These are phyloP conservation scores for Phytophthora kernoviae DNA, from an alignment of 352 stramenopile species.

Conservation along the genomic window DNA sequence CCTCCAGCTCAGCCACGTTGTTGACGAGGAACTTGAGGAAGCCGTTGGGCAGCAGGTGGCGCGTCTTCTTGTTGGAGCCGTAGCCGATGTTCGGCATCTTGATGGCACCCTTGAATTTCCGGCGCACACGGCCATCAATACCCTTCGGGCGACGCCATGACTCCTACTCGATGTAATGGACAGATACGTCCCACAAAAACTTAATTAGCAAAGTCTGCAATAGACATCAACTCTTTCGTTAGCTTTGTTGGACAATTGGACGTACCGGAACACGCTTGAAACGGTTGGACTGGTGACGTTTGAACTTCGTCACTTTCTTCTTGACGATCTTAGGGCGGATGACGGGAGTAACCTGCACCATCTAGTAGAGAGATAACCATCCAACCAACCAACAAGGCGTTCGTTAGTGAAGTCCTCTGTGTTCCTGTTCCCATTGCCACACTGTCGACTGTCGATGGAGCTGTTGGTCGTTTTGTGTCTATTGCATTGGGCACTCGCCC, in stretches of 20 bases:
- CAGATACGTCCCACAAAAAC: slow-evolving; percentile 2
- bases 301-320: slow-evolving; percentile 99
- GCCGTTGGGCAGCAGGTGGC: slow-evolving; percentile 98
- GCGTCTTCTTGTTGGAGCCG: slow-evolving; percentile 99
- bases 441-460: not conserved
- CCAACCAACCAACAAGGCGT: no score
- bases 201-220: not conserved
- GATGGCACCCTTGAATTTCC: slow-evolving; percentile 99
- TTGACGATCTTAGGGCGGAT: slow-evolving; percentile 96
- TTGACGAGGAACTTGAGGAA: slow-evolving; percentile 99
- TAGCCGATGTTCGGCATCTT: slow-evolving; percentile 99
- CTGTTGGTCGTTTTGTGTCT: slow-evolving; percentile 12
- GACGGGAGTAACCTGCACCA: slow-evolving; percentile 92
- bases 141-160: slow-evolving; percentile 99
- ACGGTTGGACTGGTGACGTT: slow-evolving; percentile 98
- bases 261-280: slow-evolving; percentile 97
- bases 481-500: not conserved
- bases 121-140: slow-evolving; percentile 99
- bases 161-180: slow-evolving; percentile 43
- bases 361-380: no score
- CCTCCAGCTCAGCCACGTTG: slow-evolving; percentile 98
- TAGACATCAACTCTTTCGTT: not conserved
- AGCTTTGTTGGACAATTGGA: slow-evolving; percentile 20
- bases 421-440: not conserved
- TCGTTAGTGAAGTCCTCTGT: no score